These are phyloP conservation scores for Powellomyces hirtus DNA, from an alignment of 192 early-diverging fungal species.

Conservation along the genomic window DNA sequence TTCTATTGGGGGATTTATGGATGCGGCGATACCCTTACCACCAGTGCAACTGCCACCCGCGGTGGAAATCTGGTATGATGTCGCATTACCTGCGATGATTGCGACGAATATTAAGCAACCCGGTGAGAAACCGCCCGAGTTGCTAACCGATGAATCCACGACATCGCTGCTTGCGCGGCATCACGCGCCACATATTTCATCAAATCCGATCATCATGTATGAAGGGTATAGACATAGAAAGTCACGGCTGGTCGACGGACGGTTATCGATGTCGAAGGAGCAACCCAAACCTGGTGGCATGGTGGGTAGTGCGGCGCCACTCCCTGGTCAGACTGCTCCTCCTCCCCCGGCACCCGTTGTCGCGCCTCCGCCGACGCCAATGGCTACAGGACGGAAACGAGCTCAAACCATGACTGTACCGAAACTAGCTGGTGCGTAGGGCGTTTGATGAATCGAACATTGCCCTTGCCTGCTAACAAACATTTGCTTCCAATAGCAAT, in stretches of 20 bases:
- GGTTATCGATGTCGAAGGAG: not conserved
- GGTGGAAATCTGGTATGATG: conserved; percentile 21
- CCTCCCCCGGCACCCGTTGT: too few species aligned
- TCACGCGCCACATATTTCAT: not conserved
- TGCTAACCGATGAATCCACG: not conserved
- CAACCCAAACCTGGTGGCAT: not conserved
- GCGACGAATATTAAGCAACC: too few species aligned
- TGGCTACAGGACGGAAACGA: too few species aligned
- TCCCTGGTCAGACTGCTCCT: too few species aligned
- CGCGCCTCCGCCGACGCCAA: too few species aligned
- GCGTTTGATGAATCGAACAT: too few species aligned
- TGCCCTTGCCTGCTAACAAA: too few species aligned
- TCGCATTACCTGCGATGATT: not conserved
- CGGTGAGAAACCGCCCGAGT: not conserved
- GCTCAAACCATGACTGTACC: too few species aligned
- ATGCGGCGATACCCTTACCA: not conserved
- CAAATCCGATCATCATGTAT: conserved; percentile 16
- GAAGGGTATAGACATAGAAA: conserved; percentile 2
- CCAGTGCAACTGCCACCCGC: conserved; percentile 3
- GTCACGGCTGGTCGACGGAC: not conserved
- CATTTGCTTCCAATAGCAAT: too few species aligned
- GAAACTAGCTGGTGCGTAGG: too few species aligned
- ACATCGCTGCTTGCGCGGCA: not conserved
- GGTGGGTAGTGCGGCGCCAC: too few species aligned
- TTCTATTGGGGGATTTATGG: not conserved